Evolutionary conservation across 2,329 filamentous ascomycete species (phyloP), one percentile per base, ranked within the genome.

Genomic region (Verticillium nubilum): DNA sequence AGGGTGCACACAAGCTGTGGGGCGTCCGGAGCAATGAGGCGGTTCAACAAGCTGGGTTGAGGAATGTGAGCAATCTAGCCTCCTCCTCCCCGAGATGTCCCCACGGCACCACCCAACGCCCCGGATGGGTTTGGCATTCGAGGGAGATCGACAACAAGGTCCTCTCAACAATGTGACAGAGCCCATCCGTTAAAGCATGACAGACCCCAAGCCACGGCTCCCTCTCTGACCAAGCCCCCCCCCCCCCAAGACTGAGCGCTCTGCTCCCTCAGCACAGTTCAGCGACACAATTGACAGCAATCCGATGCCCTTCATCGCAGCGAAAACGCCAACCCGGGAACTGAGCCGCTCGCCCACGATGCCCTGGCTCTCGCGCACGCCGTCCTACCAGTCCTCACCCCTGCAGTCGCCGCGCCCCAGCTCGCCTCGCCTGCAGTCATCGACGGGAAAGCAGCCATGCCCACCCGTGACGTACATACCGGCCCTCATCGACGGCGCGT

Each of bases 401-500:
- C 37, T 42, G n/a, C 37, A 31, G 47, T 60, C 60, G 13, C 60
- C 60, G 7, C 58, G 56, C 9, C 10, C 54, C 57, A 31, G 55
- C 57, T 15, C 59, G 59, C 56, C 57, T 47, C 37, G 57, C 55
- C 12, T 59, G 58, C 12, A 47, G 50, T 50, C 42, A 10, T 47
- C 50, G 2, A 35, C 57, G 13, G 23, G 57, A 55, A 27, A 59
- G 54, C 62, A 64, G 35, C 59, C 60, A 33, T 63, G 56, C 4
- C 59, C 65, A 3, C 65, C 67, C 4, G 61, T 73, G 23, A 72
- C 68, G 0, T 75, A 72, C 62, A 69, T 74, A 55, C 72, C 73
- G 17, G 68, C 73, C 0, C 66, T 75, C 6, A 70, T 72, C 59
- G 73, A 75, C 56, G 69, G 70, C 2, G 69, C 72, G 0, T 71